Base-by-base conservation (phyloP, 2,329 filamentous ascomycete genomes). In the Pestalotiopsis sp. region DNA sequence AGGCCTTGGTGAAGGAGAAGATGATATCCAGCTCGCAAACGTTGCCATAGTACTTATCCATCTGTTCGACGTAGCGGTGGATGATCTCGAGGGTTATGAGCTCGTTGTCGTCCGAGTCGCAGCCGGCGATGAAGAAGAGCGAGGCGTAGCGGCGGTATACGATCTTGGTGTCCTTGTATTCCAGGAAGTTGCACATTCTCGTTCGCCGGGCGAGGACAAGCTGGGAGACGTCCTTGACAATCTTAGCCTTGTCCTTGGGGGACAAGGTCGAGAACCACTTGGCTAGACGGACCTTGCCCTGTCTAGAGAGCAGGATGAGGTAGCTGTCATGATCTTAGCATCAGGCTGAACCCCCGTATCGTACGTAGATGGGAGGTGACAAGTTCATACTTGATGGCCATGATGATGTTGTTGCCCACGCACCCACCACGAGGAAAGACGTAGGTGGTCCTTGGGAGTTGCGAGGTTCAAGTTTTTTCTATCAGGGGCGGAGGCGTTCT, bases 11-110 rank as follows among this genome's bases (percentile, higher is more conserved):
- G 81, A 99, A 99, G 80, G 97, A 98, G 88, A 99, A 99, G 81
- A 99, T 99, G 82, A 98, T 98, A 81, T 98, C 94, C 72, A 99
- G 89, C 84, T 99, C 96, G 90, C 96, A 99, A 69, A 99, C 96
- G 81, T 99, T 99, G 81, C 96, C 96, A 81, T 98, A 99, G 85
- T 99, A 99, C 81, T 99, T 99, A 87, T 99, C 96, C 96, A 99
- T 99, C 83, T 99, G 96, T 82, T 99, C 96, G 78, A 99, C 96
- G 80, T 99, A 99, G 82, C 96, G 94, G 81, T 99, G 96, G 76
- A 99, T 97, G 78, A 99, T 94, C 81, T 99, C 96, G 78, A 99
- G 93, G 26, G 94, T 97, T 80, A 98, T 98, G 78, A 99, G 85
- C 80, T 99, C 96, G 82, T 99, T 99, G 82, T 99, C 96, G 71